phyloP scores from a whole-genome alignment of 257 asterid genomes.

The Nyctanthes arbortristis region DNA sequence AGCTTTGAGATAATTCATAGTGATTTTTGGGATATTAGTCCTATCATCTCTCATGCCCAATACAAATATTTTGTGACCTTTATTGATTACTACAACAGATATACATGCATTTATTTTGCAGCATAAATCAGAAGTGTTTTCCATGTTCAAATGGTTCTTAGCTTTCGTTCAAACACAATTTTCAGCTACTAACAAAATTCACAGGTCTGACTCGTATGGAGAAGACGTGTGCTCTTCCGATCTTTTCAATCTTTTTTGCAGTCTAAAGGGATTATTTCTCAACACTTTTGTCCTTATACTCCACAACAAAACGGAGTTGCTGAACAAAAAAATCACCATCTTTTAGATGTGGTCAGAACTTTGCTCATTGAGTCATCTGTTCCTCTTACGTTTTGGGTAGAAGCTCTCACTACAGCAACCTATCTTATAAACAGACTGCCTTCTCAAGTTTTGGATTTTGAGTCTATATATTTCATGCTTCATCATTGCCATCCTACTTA shows the following conservation, averaged over 20 bases:
- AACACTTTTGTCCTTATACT: constrained; percentile 11
- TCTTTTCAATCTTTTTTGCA: background rate
- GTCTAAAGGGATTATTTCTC: background rate
- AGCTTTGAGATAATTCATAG: constrained; percentile 5
- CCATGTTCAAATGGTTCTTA: background rate
- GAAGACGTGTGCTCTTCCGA: background rate
- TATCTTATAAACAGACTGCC: constrained; percentile 3
- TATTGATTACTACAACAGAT: background rate
- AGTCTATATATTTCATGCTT: background rate
- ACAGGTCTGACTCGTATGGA: background rate
- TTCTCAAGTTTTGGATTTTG: background rate
- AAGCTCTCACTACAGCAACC: constrained; percentile 4
- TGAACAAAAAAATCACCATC: constrained; percentile 12
- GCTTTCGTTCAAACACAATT: background rate
- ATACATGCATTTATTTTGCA: background rate
- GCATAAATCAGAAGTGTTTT: too few species aligned
- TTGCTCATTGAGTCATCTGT: background rate
- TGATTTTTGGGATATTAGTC: constrained; percentile 8
- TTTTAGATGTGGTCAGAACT: constrained; percentile 2
- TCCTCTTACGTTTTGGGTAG: constrained; percentile 9
- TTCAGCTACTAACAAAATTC: background rate
- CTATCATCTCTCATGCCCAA: constrained; percentile 12
- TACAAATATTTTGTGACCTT: background rate
- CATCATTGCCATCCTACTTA: background rate
- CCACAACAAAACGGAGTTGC: constrained; percentile 10